phyloP scores from a whole-genome alignment of 139 green algal species.

The Helicosporidium sp. region DNA sequence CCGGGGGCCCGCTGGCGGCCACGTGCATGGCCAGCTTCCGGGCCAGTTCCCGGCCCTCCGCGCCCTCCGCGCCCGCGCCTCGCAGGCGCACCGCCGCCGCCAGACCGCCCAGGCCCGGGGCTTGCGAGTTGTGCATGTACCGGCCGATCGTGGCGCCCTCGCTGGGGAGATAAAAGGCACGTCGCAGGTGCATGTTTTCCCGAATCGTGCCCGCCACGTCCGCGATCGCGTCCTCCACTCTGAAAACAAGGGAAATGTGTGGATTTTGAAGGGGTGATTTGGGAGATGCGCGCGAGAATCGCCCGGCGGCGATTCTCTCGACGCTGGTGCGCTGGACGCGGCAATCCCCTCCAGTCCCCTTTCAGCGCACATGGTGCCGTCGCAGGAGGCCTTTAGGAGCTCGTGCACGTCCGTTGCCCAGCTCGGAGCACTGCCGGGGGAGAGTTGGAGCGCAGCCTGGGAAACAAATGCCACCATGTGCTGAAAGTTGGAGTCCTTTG shows the following conservation, averaged over 20 bases:
- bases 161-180: slow-evolving; percentile 23
- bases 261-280: no score
- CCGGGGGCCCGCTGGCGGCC: slow-evolving; percentile 41
- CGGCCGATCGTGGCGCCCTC: slow-evolving; percentile 20
- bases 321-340: no score
- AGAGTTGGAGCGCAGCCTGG: slow-evolving; percentile 24
- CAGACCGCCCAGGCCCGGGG: slow-evolving; percentile 34
- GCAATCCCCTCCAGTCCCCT: no score
- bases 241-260: slow-evolving; percentile 1
- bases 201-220: slow-evolving; percentile 41
- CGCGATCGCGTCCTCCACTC: slow-evolving; percentile 30
- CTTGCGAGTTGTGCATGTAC: slow-evolving; percentile 41
- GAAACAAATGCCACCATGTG: slow-evolving; percentile 40
- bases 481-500: slow-evolving; percentile 57
- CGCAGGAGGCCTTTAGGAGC: neutral
- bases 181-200: slow-evolving; percentile 61
- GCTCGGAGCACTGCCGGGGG: neutral
- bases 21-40: slow-evolving; percentile 42
- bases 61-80: neutral
- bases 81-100: slow-evolving; percentile 22
- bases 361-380: neutral
- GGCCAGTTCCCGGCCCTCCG: slow-evolving; percentile 10
- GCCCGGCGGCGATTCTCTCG: neutral
- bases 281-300: slow-evolving; percentile 1
- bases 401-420: neutral